Conservation (phyloP, 2,329 filamentous ascomycete genomes). For the Xylariaceae sp. region DNA sequence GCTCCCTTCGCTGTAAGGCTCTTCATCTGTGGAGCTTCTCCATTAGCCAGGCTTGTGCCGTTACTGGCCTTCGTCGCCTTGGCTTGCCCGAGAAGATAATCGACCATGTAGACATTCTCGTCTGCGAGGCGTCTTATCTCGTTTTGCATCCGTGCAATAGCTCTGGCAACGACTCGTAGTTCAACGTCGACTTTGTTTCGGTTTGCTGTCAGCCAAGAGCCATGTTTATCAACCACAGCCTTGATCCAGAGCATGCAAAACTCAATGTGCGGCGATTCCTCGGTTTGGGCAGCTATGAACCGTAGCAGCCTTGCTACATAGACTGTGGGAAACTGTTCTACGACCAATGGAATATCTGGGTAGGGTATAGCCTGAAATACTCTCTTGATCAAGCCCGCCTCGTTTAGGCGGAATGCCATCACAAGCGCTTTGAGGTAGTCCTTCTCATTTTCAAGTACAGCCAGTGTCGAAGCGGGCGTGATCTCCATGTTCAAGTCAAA, state of each 20-base stretch:
- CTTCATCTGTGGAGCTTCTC: conserved; percentile 23
- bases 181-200: conserved; percentile 78
- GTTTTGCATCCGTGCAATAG: conserved; percentile 74
- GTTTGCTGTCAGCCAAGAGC: conserved; percentile 79
- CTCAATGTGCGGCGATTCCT: conserved; percentile 89
- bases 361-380: conserved; percentile 84
- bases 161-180: conserved; percentile 76
- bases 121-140: conserved; percentile 82
- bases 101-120: conserved; percentile 84
- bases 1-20: conserved; percentile 20
- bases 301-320: conserved; percentile 84
- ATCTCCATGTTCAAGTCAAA: conserved; percentile 95
- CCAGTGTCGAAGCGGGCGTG: conserved; percentile 80
- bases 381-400: conserved; percentile 73
- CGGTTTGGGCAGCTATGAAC: conserved; percentile 83
- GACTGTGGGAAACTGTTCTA: conserved; percentile 74
- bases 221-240: conserved; percentile 76
- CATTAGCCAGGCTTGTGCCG: conserved; percentile 11
- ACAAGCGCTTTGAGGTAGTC: conserved; percentile 90
- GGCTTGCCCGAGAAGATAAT: conserved; percentile 67
- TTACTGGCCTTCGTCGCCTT: conserved; percentile 16
- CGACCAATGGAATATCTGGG: conserved; percentile 71
- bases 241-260: conserved; percentile 94
- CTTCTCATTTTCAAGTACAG: conserved; percentile 62
- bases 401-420: conserved; percentile 96